Conservation (phyloP, 257 asterid species). For the Solanum chiquidenum region DNA sequence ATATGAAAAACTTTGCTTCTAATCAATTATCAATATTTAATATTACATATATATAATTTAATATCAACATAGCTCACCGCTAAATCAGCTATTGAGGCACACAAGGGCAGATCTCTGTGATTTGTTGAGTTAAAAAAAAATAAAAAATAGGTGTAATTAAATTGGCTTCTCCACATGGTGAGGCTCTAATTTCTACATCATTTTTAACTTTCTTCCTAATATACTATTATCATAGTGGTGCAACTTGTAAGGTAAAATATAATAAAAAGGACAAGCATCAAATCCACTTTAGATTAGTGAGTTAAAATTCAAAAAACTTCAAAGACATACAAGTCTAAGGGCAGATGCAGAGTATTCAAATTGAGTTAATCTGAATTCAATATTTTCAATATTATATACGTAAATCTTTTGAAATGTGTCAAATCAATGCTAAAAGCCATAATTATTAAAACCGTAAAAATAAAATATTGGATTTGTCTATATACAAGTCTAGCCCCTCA, state of each 20-base stretch:
- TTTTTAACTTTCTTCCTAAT: background rate
- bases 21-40: too few relatives aligned
- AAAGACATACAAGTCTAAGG: too few relatives aligned
- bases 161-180: background rate
- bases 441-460: too few relatives aligned
- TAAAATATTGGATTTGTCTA: background rate
- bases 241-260: background rate
- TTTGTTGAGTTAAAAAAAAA: background rate
- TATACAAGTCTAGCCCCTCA: background rate
- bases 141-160: background rate
- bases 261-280: background rate
- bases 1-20: background rate
- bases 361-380: too few relatives aligned
- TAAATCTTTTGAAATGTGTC: too few relatives aligned
- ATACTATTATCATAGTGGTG: background rate
- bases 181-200: background rate
- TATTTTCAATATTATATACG: too few relatives aligned
- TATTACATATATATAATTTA: fast-evolving
- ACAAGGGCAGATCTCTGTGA: background rate
- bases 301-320: too few relatives aligned
- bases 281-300: too few relatives aligned
- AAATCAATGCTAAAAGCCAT: background rate
- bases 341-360: too few relatives aligned
- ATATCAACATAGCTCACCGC: background rate
- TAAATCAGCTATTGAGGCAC: background rate